These are phyloP conservation scores for Naganishia antarctica DNA, from an alignment of 768 basidiomycete genomes.

Conservation along the genomic window DNA sequence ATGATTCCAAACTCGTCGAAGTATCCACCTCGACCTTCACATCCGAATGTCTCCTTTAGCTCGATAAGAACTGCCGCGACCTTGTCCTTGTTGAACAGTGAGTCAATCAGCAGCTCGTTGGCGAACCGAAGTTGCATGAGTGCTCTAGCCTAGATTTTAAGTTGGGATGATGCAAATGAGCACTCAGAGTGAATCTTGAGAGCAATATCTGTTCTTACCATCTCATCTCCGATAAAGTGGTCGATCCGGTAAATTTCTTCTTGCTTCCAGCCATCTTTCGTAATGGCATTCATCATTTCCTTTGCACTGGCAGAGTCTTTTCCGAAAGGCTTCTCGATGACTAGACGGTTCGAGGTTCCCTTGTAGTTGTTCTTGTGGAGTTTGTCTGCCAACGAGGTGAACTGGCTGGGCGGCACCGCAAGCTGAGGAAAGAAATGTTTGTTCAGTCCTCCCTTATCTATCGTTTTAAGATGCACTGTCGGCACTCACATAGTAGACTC, in stretches of 20 bases:
- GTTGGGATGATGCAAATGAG: no score
- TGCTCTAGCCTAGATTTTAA: slow-evolving; percentile 14
- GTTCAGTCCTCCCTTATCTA: background rate
- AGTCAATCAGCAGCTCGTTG: slow-evolving; percentile 27
- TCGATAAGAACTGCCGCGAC: slow-evolving; percentile 29
- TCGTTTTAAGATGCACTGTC: background rate
- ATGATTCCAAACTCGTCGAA: slow-evolving; percentile 37
- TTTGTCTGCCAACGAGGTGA: slow-evolving; percentile 27
- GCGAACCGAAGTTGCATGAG: slow-evolving; percentile 26
- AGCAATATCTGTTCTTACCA: no score
- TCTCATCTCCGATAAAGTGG: slow-evolving; percentile 33
- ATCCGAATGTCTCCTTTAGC: slow-evolving; percentile 32
- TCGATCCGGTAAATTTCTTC: slow-evolving; percentile 33
- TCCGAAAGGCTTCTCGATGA: slow-evolving; percentile 36
- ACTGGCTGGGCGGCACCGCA: slow-evolving; percentile 32
- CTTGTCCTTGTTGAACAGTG: slow-evolving; percentile 28
- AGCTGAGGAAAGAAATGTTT: slow-evolving; percentile 21
- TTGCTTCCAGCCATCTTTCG: slow-evolving; percentile 30
- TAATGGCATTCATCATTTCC: slow-evolving; percentile 33
- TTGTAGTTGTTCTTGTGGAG: slow-evolving; percentile 29
- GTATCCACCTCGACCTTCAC: slow-evolving; percentile 34
- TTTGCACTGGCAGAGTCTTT: slow-evolving; percentile 30
- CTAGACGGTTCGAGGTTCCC: slow-evolving; percentile 23
- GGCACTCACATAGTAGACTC: slow-evolving; percentile 30
- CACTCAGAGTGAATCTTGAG: no score